These are phyloP conservation scores for Boletus pseudopeckii DNA, from an alignment of 768 basidiomycete species.

Conservation along the genomic window DNA sequence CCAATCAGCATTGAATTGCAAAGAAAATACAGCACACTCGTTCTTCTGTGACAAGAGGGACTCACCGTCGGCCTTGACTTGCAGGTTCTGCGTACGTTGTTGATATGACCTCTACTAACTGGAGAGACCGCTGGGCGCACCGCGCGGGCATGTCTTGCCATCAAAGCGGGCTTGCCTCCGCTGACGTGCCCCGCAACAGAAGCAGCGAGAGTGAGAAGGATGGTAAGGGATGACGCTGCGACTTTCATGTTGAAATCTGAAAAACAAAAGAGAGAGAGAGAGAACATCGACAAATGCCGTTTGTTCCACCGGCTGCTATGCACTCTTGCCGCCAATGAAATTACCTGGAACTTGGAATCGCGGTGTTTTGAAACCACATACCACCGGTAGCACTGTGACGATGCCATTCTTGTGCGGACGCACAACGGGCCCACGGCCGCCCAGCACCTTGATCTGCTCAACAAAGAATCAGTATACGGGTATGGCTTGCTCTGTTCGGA, in stretches of 20 bases:
- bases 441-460: neutral
- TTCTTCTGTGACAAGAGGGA: neutral
- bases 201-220: neutral
- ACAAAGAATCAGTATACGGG: neutral
- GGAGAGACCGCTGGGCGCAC: neutral
- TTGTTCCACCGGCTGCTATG: neutral
- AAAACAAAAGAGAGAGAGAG: neutral
- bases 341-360: slow-evolving; percentile 2
- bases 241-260: neutral
- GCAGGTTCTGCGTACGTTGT: neutral
- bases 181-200: neutral
- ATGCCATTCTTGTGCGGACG: neutral
- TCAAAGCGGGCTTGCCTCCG: neutral
- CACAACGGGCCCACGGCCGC: neutral
- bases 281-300: neutral
- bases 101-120: neutral
- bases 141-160: slow-evolving; percentile 2
- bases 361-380: neutral
- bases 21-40: neutral
- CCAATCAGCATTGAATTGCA: neutral
- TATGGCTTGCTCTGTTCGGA: neutral
- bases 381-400: neutral
- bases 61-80: neutral
- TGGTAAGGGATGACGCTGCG: neutral
- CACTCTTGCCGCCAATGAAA: neutral